These are phyloP conservation scores for Echites panduratus DNA, from an alignment of 257 asterid species.

Conservation along the genomic window DNA sequence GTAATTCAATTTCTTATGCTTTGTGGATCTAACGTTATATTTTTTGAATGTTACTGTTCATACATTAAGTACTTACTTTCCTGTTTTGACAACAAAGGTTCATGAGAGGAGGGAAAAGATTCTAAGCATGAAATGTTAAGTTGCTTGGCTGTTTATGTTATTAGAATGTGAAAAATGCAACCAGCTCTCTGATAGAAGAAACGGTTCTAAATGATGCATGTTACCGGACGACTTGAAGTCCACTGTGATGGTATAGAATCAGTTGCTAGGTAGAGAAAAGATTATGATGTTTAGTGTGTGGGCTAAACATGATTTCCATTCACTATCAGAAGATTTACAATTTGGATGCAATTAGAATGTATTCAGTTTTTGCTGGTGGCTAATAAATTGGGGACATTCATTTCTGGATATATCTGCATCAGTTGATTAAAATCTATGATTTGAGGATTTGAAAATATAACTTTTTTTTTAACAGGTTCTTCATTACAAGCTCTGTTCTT, in stretches of 20 bases:
- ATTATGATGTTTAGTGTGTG: neutral
- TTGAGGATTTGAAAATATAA: neutral
- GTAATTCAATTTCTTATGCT: neutral
- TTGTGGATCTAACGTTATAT: neutral
- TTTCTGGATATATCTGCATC: neutral
- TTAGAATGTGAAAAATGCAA: neutral
- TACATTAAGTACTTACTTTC: neutral
- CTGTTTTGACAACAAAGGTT: neutral
- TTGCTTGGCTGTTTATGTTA: neutral
- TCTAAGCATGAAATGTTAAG: neutral
- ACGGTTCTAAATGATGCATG: neutral
- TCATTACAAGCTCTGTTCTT: slow-evolving; percentile 87
- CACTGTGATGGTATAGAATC: neutral
- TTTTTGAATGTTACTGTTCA: neutral
- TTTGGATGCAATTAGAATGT: neutral
- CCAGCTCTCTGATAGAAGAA: neutral
- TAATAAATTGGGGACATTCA: neutral
- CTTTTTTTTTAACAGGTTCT: slow-evolving; percentile 58
- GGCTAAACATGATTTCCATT: neutral
- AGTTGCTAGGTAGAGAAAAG: neutral
- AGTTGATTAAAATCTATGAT: neutral
- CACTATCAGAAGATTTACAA: neutral
- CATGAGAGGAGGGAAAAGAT: neutral
- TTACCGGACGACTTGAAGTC: neutral
- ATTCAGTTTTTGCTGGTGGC: neutral